A percentile compares a stretch with the other conserved stretches of the same genome.
These are phyloP conservation scores for Ceratocystis smalleyi DNA, from an alignment of 2,329 filamentous ascomycete species.

Conservation along the genomic window DNA sequence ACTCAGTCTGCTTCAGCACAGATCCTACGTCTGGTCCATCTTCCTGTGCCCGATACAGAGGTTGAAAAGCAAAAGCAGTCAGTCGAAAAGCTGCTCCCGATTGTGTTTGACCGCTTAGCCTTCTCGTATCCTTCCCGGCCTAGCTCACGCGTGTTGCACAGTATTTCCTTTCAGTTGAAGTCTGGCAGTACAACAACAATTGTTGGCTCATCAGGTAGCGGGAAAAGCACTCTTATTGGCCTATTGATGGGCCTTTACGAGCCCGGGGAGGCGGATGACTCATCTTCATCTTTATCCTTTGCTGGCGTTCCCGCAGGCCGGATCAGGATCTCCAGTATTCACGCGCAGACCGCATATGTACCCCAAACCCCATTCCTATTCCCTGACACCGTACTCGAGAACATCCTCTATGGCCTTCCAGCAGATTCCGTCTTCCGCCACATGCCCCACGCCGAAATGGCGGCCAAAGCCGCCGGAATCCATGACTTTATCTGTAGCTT, in stretches of 20 bases:
- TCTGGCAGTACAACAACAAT: conserved; percentile 56
- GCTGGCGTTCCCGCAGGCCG: conserved; percentile 17
- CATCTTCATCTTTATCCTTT: neutral
- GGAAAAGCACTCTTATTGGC: conserved; percentile 71
- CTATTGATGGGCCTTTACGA: conserved; percentile 59
- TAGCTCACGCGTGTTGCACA: conserved; percentile 38
- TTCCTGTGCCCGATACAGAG: conserved; percentile 40
- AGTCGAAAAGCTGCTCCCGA: conserved; percentile 26
- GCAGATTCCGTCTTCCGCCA: conserved; percentile 36
- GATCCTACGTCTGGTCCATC: conserved; percentile 52
- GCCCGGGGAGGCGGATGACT: conserved; percentile 20
- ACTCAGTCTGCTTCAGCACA: conserved; percentile 57
- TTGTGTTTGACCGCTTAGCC: conserved; percentile 36
- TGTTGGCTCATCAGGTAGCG: conserved; percentile 73
- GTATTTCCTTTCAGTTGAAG: conserved; percentile 50
- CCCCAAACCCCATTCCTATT: conserved; percentile 62
- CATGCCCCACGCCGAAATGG: conserved; percentile 30
- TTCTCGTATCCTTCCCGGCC: conserved; percentile 57
- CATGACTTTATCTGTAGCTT: conserved; percentile 56
- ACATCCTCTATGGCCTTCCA: conserved; percentile 66
- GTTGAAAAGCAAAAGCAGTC: conserved; percentile 35
- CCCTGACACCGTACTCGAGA: conserved; percentile 58
- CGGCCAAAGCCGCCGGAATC: conserved; percentile 42
- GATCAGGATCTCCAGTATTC: conserved; percentile 45
- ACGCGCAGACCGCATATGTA: conserved; percentile 49